Conservation (phyloP, 768 basidiomycete species). For the Suillus subluteus region DNA sequence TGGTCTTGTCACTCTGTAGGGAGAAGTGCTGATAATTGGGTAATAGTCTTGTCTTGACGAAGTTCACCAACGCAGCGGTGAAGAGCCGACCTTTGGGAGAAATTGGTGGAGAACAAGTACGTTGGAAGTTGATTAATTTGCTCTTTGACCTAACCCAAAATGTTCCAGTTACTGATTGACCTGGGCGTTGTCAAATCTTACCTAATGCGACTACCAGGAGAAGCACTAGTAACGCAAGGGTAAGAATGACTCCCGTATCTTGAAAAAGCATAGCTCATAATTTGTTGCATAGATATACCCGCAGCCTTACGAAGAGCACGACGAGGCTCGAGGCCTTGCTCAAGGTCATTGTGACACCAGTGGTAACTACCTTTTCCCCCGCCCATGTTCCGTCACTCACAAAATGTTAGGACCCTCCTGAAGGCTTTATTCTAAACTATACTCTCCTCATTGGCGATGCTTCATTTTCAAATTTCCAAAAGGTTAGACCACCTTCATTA, state of each 20-base stretch:
- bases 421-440: constrained; percentile 95
- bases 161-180: constrained; percentile 79
- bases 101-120: constrained; percentile 93
- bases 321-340: constrained; percentile 87
- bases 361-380: constrained; percentile 50
- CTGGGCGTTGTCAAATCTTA: constrained; percentile 85
- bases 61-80: constrained; percentile 89
- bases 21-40: constrained; percentile 5
- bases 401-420: constrained; percentile 75
- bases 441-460: constrained; percentile 92
- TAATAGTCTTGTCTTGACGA: constrained; percentile 74
- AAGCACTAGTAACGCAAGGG: constrained; percentile 58
- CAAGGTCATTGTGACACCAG: constrained; percentile 94
- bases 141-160: constrained; percentile 16
- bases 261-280: constrained; percentile 17
- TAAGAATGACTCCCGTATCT: constrained; percentile 30
- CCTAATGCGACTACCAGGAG: constrained; percentile 83
- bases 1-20: constrained; percentile 19
- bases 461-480: constrained; percentile 98
- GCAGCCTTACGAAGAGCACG: constrained; percentile 80
- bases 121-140: constrained; percentile 11
- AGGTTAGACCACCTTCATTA: constrained; percentile 50
- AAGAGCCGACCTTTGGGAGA: constrained; percentile 90
- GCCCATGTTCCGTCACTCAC: constrained; percentile 6
- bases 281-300: constrained; percentile 64